Evolutionary conservation across 345 rosid genomes (phyloP).

Genomic region (Hypericum perforatum): DNA sequence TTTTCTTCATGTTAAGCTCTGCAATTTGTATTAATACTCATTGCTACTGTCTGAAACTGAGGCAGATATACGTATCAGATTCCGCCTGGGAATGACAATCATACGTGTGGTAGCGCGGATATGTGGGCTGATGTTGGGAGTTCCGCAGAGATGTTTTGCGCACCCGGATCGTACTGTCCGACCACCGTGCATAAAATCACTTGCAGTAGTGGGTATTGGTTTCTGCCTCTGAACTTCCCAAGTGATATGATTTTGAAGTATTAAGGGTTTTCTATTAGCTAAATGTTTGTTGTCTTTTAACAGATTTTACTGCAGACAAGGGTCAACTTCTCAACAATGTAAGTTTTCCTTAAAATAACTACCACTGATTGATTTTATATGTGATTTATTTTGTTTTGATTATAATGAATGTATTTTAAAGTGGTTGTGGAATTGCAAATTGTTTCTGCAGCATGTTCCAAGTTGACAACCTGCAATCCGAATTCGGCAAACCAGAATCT

Average conservation of each 20-base stretch:
- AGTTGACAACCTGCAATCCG: slow-evolving; percentile 62
- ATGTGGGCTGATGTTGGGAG: slow-evolving; percentile 1
- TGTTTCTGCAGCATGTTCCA: slow-evolving; percentile 66
- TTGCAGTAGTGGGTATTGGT: slow-evolving; percentile 10
- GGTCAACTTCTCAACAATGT: slow-evolving; percentile 73
- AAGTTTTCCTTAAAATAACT: slow-evolving; percentile 20
- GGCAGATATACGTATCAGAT: slow-evolving; percentile 5
- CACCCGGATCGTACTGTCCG: slow-evolving; percentile 7
- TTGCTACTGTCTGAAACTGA: neutral
- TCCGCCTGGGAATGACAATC: neutral
- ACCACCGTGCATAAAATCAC: neutral
- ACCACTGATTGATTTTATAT: too few species aligned
- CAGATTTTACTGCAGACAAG: slow-evolving; percentile 80
- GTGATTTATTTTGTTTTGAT: too few species aligned
- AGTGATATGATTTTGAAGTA: neutral
- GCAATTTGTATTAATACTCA: slow-evolving; percentile 1
- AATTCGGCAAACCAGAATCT: slow-evolving; percentile 63
- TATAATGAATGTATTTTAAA: too few species aligned
- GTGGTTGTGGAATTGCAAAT: neutral
- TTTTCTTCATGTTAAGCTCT: slow-evolving; percentile 1
- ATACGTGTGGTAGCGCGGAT: slow-evolving; percentile 8
- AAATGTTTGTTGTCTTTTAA: neutral
- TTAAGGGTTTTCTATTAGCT: neutral
- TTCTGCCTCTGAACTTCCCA: too few species aligned
- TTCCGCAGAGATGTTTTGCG: neutral